Conservation (phyloP, 129 eudicot species). For the Flaveria bidentis region DNA sequence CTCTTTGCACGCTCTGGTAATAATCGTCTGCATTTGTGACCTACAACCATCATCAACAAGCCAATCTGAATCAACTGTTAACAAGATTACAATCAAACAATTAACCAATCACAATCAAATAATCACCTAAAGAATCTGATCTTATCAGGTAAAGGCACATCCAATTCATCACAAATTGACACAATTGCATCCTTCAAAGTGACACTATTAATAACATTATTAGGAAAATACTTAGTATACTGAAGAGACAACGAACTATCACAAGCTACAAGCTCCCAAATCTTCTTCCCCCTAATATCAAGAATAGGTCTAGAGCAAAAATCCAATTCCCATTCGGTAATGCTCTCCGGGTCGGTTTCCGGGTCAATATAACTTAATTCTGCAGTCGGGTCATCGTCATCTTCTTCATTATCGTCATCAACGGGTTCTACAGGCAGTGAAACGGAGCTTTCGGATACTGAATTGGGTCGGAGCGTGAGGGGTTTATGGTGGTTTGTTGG, state of each 20-base stretch:
- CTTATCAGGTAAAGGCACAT: slow-evolving; percentile 84
- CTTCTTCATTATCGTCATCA: slow-evolving; percentile 39
- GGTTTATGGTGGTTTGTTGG: slow-evolving; percentile 19
- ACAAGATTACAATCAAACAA: neutral
- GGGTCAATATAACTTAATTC: slow-evolving; percentile 88
- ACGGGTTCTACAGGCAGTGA: slow-evolving; percentile 44
- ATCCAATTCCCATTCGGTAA: slow-evolving; percentile 91
- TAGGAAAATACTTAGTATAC: slow-evolving; percentile 88
- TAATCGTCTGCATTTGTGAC: slow-evolving; percentile 98
- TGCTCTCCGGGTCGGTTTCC: slow-evolving; percentile 72
- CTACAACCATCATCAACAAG: slow-evolving; percentile 38
- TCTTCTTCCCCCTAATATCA: slow-evolving; percentile 93
- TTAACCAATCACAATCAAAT: neutral
- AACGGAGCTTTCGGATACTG: slow-evolving; percentile 68
- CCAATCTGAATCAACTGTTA: slow-evolving; percentile 4
- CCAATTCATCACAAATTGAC: slow-evolving; percentile 78
- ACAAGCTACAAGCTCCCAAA: slow-evolving; percentile 97
- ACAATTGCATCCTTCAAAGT: slow-evolving; percentile 80
- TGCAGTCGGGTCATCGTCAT: slow-evolving; percentile 75
- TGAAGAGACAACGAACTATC: slow-evolving; percentile 86
- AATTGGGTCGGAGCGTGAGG: slow-evolving; percentile 40
- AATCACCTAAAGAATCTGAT: slow-evolving; percentile 79
- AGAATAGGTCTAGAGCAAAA: slow-evolving; percentile 96
- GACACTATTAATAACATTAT: slow-evolving; percentile 88
- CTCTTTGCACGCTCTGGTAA: slow-evolving; percentile 88